Evolutionary conservation across 768 basidiomycete species (phyloP), one percentile per base, ranked within the genome.

Genomic region (Leccinum fibrillosum): DNA sequence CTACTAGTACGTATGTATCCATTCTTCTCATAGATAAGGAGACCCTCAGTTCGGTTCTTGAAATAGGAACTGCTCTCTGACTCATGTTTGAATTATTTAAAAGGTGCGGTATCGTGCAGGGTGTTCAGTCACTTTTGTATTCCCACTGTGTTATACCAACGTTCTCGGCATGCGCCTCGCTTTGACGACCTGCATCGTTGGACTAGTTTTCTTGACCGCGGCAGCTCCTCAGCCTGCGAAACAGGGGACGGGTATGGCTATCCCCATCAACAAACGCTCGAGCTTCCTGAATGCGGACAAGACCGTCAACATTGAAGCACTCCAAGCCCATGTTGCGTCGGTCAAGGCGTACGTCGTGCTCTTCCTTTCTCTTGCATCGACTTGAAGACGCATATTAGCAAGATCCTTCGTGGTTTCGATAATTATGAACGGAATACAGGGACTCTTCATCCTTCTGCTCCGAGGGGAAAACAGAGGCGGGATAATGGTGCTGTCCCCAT

Each of bases 211-310:
- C 23, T 58, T 57, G 28, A 47, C 34, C 3, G 47, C 60, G 6
- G 59, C 64, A 1, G 42, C 25, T 19, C 62, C 59, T 8, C 56
- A 42, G 2, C 44, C 54, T 1, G 28, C 1, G 7, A 6, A 6
- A 6, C n/a, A 11, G 10, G 54, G 2, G n/a, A n/a, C 5, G 15
- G 54, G 64, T 15, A 12, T 11, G 0, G 49, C 59, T 5, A 57
- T 66, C 7, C 56, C 63, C 9, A 57, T 64, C 53, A 30, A n/a
- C 8, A 64, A 62, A 50, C 63, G 52, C 2, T 42, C 58, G 2
- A 10, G 17, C 3, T 21, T 59, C 1, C 9, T 52, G 7, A 60
- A 66, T 23, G 26, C 21, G 12, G 57, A 60, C 56, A 56, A 37
- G 7, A 55, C 23, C 9, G 56, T 60, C 2, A 28, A 60, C 11